Evolutionary conservation across 306 rosid genomes (phyloP).

Genomic region (Oemleria cerasiformis): DNA sequence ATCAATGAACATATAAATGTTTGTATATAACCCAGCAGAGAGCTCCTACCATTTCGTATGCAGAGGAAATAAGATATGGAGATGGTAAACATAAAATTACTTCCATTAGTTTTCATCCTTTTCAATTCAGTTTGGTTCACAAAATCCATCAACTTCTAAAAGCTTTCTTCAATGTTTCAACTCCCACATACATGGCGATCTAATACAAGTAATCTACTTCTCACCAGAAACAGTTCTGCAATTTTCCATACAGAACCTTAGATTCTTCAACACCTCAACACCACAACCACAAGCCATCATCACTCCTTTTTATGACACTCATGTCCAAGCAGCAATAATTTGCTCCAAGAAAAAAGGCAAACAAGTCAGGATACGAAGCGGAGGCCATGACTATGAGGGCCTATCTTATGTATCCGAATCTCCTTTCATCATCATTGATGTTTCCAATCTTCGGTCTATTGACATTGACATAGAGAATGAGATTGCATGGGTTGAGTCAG

Average conservation of each 20-base stretch:
- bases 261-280: constrained; percentile 32
- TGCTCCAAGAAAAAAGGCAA: constrained; percentile 18
- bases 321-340: constrained; percentile 32
- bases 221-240: constrained; percentile 27
- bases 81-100: neutral
- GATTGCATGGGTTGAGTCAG: constrained; percentile 22
- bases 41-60: neutral
- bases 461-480: constrained; percentile 9
- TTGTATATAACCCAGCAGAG: no score
- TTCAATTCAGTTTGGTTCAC: neutral
- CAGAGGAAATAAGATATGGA: neutral
- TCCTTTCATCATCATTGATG: constrained; percentile 34
- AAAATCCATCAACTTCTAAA: constrained; percentile 1
- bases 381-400: constrained; percentile 42
- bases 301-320: constrained; percentile 32
- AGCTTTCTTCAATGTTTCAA: constrained; percentile 16
- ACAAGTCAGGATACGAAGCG: constrained; percentile 28
- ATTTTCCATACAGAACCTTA: constrained; percentile 35
- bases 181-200: neutral
- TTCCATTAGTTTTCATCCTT: neutral
- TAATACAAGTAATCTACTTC: neutral
- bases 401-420: constrained; percentile 26
- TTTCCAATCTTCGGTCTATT: constrained; percentile 23
- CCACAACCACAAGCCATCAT: constrained; percentile 44
- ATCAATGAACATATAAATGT: no score